Conservation (phyloP, 805 yeast genomes). For the Yarrowia deformans region DNA sequence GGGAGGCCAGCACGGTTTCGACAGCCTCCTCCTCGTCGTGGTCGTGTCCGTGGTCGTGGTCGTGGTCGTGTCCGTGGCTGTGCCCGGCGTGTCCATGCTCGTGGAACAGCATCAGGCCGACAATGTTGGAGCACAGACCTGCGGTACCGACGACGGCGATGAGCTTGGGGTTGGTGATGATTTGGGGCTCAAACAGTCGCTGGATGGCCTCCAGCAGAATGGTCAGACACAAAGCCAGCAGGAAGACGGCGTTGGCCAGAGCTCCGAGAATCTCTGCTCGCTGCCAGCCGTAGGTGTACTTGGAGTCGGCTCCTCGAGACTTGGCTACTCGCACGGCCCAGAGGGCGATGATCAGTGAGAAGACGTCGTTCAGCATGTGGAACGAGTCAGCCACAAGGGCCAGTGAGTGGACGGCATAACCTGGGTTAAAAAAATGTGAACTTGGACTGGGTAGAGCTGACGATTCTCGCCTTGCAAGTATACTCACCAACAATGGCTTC, state of each 20-base stretch:
- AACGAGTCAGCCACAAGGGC: constrained; percentile 96
- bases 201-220: constrained; percentile 93
- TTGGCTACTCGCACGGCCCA: constrained; percentile 97
- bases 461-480: no score
- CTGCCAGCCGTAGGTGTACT: constrained; percentile 97
- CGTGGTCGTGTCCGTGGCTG: constrained; percentile 54
- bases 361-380: constrained; percentile 96
- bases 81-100: constrained; percentile 76
- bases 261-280: constrained; percentile 98
- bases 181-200: constrained; percentile 81
- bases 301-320: constrained; percentile 79
- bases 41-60: constrained; percentile 44
- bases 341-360: constrained; percentile 85
- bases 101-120: constrained; percentile 87
- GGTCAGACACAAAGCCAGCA: constrained; percentile 89
- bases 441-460: no score
- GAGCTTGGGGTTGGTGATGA: constrained; percentile 80
- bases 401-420: constrained; percentile 87
- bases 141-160: constrained; percentile 81
- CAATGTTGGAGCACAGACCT: constrained; percentile 81
- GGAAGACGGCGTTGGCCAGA: constrained; percentile 87
- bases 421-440: constrained; percentile 41
- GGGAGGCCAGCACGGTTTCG: constrained; percentile 20
- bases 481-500: constrained; percentile 76
- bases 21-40: constrained; percentile 41